Evolutionary conservation across 2,329 filamentous ascomycete species (phyloP).

Genomic region (Trichoderma sp.): DNA sequence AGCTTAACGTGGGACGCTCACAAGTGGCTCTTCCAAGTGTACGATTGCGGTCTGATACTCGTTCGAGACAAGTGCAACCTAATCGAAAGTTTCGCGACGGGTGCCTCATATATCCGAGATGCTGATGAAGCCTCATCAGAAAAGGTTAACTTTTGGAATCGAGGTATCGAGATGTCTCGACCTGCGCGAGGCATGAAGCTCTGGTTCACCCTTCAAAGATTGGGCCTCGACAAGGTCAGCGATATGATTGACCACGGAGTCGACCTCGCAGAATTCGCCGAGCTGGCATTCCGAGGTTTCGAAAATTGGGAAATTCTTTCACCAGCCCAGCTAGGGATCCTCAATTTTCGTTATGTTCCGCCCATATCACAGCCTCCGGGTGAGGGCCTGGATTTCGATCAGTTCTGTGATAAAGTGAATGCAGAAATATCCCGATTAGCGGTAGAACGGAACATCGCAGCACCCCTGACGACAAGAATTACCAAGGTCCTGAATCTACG

Average conservation of each 20-base stretch:
- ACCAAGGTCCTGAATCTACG: constrained; percentile 19
- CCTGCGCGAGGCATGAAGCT: constrained; percentile 29
- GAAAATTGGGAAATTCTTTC: constrained; percentile 28
- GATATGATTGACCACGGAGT: constrained; percentile 29
- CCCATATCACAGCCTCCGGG: neutral
- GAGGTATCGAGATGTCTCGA: constrained; percentile 28
- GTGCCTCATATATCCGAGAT: constrained; percentile 28
- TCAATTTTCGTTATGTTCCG: constrained; percentile 27
- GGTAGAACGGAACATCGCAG: constrained; percentile 19
- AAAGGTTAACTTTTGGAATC: constrained; percentile 30
- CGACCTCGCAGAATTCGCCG: constrained; percentile 25
- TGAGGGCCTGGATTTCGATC: neutral
- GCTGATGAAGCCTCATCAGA: constrained; percentile 27
- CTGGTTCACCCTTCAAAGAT: constrained; percentile 28
- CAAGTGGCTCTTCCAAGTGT: constrained; percentile 31
- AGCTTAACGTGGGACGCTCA: constrained; percentile 31
- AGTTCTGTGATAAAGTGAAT: constrained; percentile 15
- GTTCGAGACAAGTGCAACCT: constrained; percentile 25
- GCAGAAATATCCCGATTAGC: constrained; percentile 13
- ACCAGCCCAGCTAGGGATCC: constrained; percentile 24
- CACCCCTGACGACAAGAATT: constrained; percentile 21
- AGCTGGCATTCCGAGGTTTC: constrained; percentile 22
- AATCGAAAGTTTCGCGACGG: constrained; percentile 26
- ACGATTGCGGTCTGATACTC: constrained; percentile 27
- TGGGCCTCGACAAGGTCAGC: constrained; percentile 27